These are phyloP conservation scores for Saccharomycopsis capsularis DNA, from an alignment of 805 yeast species.

Conservation along the genomic window DNA sequence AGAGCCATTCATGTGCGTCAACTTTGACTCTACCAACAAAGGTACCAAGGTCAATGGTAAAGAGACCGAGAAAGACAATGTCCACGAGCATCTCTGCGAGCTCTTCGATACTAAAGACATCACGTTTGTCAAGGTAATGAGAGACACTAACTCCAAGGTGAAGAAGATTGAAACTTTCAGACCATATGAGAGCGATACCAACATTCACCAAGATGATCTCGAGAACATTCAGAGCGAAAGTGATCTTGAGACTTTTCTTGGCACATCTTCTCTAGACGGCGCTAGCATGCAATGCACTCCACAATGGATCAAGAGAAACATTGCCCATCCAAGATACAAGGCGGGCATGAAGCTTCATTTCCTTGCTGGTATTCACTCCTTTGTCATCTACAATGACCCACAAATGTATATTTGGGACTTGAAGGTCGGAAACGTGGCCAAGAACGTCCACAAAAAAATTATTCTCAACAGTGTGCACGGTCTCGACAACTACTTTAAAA, in stretches of 20 bases:
- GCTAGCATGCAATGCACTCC: conserved; percentile 3
- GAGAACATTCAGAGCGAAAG: background rate
- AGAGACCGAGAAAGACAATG: conserved; percentile 1
- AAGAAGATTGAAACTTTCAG: conserved; percentile 30
- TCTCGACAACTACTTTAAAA: background rate
- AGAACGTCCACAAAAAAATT: background rate
- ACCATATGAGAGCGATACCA: conserved; percentile 17
- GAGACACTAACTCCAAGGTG: conserved; percentile 29
- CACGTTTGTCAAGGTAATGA: conserved; percentile 29
- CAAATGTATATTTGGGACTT: conserved; percentile 29
- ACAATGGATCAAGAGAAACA: conserved; percentile 31
- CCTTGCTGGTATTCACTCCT: conserved; percentile 17
- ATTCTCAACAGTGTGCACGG: background rate
- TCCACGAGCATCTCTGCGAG: conserved; percentile 4
- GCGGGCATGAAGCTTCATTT: conserved; percentile 34
- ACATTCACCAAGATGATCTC: conserved; percentile 10
- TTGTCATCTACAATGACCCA: conserved; percentile 27
- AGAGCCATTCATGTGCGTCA: background rate
- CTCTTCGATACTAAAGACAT: conserved; percentile 19
- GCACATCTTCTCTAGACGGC: background rate
- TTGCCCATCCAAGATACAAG: conserved; percentile 35
- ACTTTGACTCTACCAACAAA: background rate
- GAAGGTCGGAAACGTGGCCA: conserved; percentile 21
- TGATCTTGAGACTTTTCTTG: background rate
- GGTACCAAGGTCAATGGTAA: background rate